Base-by-base conservation (phyloP, 352 stramenopile genomes). In the Phytophthora aleatoria region DNA sequence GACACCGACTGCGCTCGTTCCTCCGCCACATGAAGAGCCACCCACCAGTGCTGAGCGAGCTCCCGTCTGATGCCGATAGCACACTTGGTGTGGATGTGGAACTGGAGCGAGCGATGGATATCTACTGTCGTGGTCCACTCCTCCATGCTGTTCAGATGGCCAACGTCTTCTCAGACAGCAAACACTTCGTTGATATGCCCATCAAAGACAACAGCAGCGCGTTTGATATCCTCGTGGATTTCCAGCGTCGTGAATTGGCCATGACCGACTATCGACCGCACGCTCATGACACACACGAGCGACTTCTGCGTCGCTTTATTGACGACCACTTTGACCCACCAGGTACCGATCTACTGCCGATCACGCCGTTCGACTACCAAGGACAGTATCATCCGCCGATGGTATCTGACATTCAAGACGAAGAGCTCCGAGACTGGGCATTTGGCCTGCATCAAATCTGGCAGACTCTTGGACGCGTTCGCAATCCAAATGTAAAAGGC, bases 131-230 rank as follows among this genome's bases (percentile, higher is more conserved):
- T 10, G 85, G 83, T 2, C 77, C 79, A 9, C 53, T 94, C 35
- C 68, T 94, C 9, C 83, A 91, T 63, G 71, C 81, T 11, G 74
- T 92, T 62, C 83, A 94, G 64, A 91, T 88, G 73, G 57, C 77
- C 12, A 69, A 74, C 13, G 69, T 98, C 20, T 98, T 95, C 52
- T 64, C 77, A 5, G 92, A 98, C 78, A 91, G 81, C 73, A 98
- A 98, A 60, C 85, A 95, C 58, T 98, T 98, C 61, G 92, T 98
- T 3, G 91, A 97, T 66, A 97, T 97, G 91, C 91, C 92, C 4
- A 88, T 98, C 70, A 93, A 91, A 66, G 35, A 65, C 8, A 92
- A 91, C 67, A 92, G 73, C 49, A 90, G 74, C 43, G 71, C 77
- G 4, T 89, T 88, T 52, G 63, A 90, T 15, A 86, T 94, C 48